Conservation (phyloP, 2,329 filamentous ascomycete species). For the Aspergillus proliferans region DNA sequence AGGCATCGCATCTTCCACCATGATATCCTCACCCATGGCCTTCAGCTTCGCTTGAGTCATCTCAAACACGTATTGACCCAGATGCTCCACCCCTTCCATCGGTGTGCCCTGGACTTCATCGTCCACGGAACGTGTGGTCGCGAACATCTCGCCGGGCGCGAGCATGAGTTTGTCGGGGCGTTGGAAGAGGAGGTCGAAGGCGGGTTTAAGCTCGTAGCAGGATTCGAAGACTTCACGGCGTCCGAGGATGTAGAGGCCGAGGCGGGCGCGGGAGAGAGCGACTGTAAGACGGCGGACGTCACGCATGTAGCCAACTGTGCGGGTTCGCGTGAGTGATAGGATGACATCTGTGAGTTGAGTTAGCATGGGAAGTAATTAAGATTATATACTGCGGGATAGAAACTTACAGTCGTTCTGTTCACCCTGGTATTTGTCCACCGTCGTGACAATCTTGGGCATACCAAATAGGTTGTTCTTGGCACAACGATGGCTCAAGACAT, state of each 20-base stretch:
- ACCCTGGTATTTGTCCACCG: slow-evolving; percentile 97
- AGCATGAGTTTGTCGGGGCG: slow-evolving; percentile 76
- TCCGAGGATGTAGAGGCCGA: slow-evolving; percentile 88
- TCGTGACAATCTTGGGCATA: slow-evolving; percentile 80
- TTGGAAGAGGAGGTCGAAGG: slow-evolving; percentile 71
- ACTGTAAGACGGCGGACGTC: slow-evolving; percentile 92
- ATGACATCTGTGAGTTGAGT: slow-evolving; percentile 65
- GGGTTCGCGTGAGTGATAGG: slow-evolving; percentile 83
- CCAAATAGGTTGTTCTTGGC: slow-evolving; percentile 79
- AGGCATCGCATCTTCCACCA: slow-evolving; percentile 27
- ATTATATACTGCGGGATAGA: slow-evolving; percentile 2
- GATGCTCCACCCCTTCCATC: slow-evolving; percentile 89
- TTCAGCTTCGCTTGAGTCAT: slow-evolving; percentile 75
- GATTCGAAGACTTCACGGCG: slow-evolving; percentile 81
- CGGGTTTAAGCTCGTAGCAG: slow-evolving; percentile 79
- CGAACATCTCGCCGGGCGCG: slow-evolving; percentile 81
- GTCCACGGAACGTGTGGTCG: slow-evolving; percentile 52
- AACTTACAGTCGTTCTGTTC: slow-evolving; percentile 98
- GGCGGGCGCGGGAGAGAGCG: slow-evolving; percentile 80
- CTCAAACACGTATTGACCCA: slow-evolving; percentile 93
- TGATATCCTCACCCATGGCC: slow-evolving; percentile 44
- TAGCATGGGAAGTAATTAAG: background rate
- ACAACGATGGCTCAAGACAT: slow-evolving; percentile 80
- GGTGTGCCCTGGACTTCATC: slow-evolving; percentile 50
- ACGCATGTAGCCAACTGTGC: slow-evolving; percentile 82